phyloP scores from a whole-genome alignment of 2,329 filamentous ascomycete genomes.

The Huntiella bhutanensis region DNA sequence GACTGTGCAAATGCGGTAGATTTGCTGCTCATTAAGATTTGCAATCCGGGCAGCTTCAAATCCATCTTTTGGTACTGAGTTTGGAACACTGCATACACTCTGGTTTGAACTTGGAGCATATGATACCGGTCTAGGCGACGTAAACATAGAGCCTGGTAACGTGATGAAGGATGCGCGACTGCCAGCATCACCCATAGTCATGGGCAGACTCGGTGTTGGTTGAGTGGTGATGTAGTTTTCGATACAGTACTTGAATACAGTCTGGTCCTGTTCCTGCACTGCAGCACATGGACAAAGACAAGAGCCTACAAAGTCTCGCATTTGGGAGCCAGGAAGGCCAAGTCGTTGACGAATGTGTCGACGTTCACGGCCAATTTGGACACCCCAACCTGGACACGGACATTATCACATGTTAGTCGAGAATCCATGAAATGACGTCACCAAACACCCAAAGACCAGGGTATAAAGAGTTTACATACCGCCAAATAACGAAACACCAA shows the following conservation, averaged over 20 bases:
- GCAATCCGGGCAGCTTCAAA: not conserved
- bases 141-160: constrained; percentile 8
- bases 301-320: constrained; percentile 6
- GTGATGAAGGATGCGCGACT: constrained; percentile 10
- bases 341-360: constrained; percentile 9
- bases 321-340: constrained; percentile 6
- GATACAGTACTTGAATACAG: constrained; percentile 10
- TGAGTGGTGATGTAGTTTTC: constrained; percentile 8
- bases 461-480: not conserved
- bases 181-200: constrained; percentile 9
- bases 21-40: constrained; percentile 1
- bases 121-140: not conserved
- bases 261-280: constrained; percentile 10
- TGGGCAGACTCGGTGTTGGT: constrained; percentile 7
- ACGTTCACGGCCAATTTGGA: constrained; percentile 9
- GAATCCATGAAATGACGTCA: constrained; percentile 8
- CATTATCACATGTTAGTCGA: constrained; percentile 11
- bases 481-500: constrained; percentile 6
- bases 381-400: constrained; percentile 10
- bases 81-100: not conserved
- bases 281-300: constrained; percentile 10
- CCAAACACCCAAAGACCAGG: not conserved
- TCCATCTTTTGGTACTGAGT: not conserved
- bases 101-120: not conserved
- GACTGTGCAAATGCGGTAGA: constrained; percentile 5